A percentile compares a stretch with the other conserved stretches of the same genome.
phyloP scores from a whole-genome alignment of 2,329 filamentous ascomycete genomes.

The Aspergillus thermomutatus region DNA sequence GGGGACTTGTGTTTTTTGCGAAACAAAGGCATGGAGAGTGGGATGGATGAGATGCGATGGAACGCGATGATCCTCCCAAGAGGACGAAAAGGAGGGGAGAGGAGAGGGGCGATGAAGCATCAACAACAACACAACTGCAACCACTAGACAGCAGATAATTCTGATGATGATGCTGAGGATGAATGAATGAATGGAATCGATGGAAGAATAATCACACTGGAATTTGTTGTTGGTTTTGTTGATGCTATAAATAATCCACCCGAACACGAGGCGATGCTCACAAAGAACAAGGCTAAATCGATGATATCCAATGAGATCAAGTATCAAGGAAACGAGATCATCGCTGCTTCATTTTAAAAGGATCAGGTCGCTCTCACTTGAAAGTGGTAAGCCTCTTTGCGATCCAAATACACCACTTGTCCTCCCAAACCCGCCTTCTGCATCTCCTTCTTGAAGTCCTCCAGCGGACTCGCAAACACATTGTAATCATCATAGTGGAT shows the following conservation, averaged over 20 bases:
- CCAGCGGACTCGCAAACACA: conserved; percentile 57
- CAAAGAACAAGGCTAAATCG: neutral
- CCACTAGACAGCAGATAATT: neutral
- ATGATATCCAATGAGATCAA: neutral
- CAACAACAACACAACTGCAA: neutral
- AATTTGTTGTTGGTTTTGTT: neutral
- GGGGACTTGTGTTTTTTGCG: conserved; percentile 19
- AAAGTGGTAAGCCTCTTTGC: conserved; percentile 57
- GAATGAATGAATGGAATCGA: neutral
- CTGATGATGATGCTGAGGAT: neutral
- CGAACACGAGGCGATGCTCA: neutral
- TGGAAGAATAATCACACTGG: neutral
- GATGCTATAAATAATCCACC: neutral
- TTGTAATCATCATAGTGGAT: conserved; percentile 65
- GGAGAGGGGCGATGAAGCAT: conserved; percentile 1
- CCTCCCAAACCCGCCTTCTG: conserved; percentile 49
- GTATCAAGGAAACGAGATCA: neutral
- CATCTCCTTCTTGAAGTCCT: conserved; percentile 59
- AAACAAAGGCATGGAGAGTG: conserved; percentile 23
- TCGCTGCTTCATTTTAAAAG: neutral
- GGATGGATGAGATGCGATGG: neutral
- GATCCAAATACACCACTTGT: conserved; percentile 59
- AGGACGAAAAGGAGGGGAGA: conserved; percentile 1
- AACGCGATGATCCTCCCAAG: neutral
- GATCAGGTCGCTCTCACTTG: conserved; percentile 33